Percentiles rank a stretch among this genome's conserved stretches.
Evolutionary conservation across 768 basidiomycete genomes (phyloP).

Genomic region (Ramaria rubella): DNA sequence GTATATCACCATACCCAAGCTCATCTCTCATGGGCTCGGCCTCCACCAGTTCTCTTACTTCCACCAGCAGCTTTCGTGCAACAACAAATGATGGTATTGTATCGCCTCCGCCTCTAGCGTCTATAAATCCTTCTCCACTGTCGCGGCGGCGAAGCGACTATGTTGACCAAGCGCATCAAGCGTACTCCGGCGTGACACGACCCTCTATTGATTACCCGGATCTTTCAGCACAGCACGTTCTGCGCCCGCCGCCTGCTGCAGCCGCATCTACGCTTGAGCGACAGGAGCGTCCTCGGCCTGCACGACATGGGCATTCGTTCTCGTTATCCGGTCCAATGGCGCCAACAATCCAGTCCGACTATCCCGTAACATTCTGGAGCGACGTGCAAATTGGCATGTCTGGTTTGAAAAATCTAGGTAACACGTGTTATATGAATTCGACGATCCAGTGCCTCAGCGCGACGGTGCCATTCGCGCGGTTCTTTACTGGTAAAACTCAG

Average conservation of each 20-base stretch:
- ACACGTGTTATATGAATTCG: slow-evolving; percentile 99
- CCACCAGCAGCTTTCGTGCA: slow-evolving; percentile 16
- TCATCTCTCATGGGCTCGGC: slow-evolving; percentile 25
- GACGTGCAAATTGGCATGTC: slow-evolving; percentile 73
- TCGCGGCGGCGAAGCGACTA: slow-evolving; percentile 71
- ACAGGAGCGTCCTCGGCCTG: slow-evolving; percentile 58
- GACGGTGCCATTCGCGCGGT: slow-evolving; percentile 86
- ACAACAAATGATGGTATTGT: slow-evolving; percentile 31
- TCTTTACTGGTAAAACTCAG: slow-evolving; percentile 71
- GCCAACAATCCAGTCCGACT: slow-evolving; percentile 67
- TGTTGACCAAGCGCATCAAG: slow-evolving; percentile 69
- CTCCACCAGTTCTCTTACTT: slow-evolving; percentile 21
- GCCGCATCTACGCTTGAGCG: slow-evolving; percentile 65
- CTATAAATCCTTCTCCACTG: slow-evolving; percentile 72
- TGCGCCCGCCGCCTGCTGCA: slow-evolving; percentile 75
- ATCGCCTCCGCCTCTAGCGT: slow-evolving; percentile 75
- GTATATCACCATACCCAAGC: slow-evolving; percentile 6
- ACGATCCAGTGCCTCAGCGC: slow-evolving; percentile 95
- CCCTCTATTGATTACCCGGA: slow-evolving; percentile 77
- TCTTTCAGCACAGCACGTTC: slow-evolving; percentile 49
- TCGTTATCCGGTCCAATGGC: slow-evolving; percentile 41
- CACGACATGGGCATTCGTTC: slow-evolving; percentile 28
- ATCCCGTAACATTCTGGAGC: slow-evolving; percentile 78
- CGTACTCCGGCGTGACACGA: slow-evolving; percentile 41
- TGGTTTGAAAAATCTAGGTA: slow-evolving; percentile 90